These are phyloP conservation scores for Hanseniaspora meyeri DNA, from an alignment of 805 yeast genomes.

Conservation along the genomic window DNA sequence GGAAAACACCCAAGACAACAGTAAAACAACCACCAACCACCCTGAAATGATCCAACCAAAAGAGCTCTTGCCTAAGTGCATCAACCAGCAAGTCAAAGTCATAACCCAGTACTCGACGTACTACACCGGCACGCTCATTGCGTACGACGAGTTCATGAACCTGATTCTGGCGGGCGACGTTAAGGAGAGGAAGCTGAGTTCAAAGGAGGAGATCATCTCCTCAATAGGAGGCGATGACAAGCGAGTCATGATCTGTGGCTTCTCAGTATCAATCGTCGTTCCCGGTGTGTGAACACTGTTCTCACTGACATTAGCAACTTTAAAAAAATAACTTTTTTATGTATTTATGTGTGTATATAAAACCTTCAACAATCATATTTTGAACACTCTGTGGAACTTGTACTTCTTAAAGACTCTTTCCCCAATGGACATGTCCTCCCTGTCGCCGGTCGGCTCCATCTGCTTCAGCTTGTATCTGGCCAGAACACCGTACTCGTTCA, in stretches of 20 bases:
- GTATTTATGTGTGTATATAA: neutral
- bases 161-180: constrained; percentile 68
- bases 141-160: constrained; percentile 92
- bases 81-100: constrained; percentile 69
- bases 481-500: constrained; percentile 37
- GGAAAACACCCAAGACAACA: neutral
- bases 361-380: neutral
- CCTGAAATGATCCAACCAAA: constrained; percentile 41
- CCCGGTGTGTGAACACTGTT: constrained; percentile 38
- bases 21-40: neutral
- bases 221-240: constrained; percentile 30
- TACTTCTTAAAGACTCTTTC: constrained; percentile 10
- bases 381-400: constrained; percentile 2
- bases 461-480: constrained; percentile 25
- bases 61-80: constrained; percentile 77
- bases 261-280: constrained; percentile 56
- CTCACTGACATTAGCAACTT: no score
- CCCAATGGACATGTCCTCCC: constrained; percentile 12
- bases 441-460: constrained; percentile 21
- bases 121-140: constrained; percentile 77
- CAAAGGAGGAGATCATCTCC: constrained; percentile 10
- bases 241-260: constrained; percentile 58
- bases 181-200: constrained; percentile 18
- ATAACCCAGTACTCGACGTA: constrained; percentile 55
- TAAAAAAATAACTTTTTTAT: neutral